Evolutionary conservation across 2,329 filamentous ascomycete species (phyloP).

Genomic region (Neofusicoccum kwambonambiense): DNA sequence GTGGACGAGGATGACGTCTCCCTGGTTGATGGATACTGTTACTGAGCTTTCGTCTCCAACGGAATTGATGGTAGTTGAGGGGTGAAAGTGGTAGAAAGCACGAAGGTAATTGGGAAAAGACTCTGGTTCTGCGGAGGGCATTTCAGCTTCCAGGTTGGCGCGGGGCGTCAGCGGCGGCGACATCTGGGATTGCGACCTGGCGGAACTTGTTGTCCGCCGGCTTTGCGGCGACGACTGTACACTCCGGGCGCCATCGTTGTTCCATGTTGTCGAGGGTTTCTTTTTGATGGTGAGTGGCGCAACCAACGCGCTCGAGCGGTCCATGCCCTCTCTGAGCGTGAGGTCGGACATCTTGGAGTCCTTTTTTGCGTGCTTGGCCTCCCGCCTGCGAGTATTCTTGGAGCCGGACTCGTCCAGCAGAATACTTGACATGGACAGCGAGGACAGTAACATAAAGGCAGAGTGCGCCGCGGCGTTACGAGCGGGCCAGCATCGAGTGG

Average conservation of each 20-base stretch:
- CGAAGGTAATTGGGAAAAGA: conserved; percentile 92
- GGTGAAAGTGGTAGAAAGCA: conserved; percentile 90
- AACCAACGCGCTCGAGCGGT: conserved; percentile 25
- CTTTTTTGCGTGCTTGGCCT: conserved; percentile 4
- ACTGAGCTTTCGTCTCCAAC: conserved; percentile 65
- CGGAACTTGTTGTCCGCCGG: not conserved
- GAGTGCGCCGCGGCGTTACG: not conserved
- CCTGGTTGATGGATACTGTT: conserved; percentile 82
- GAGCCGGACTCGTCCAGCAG: conserved; percentile 5
- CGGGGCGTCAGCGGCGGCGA: conserved; percentile 76
- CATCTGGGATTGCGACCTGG: conserved; percentile 54
- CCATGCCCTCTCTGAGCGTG: conserved; percentile 5
- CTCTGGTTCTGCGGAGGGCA: conserved; percentile 42
- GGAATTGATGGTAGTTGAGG: conserved; percentile 72
- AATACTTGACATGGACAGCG: conserved; percentile 7
- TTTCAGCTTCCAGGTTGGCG: conserved; percentile 56
- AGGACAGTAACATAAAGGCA: conserved; percentile 15
- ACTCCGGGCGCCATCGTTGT: not conserved
- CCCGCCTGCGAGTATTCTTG: conserved; percentile 5
- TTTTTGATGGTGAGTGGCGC: conserved; percentile 27
- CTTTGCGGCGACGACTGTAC: conserved; percentile 11
- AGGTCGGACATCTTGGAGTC: conserved; percentile 16
- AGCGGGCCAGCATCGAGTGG: conserved; percentile 4
- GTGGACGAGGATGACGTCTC: conserved; percentile 90
- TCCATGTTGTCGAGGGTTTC: conserved; percentile 17